Evolutionary conservation across 2,329 filamentous ascomycete genomes (phyloP).

Genomic region (Calonectria ilicicola): DNA sequence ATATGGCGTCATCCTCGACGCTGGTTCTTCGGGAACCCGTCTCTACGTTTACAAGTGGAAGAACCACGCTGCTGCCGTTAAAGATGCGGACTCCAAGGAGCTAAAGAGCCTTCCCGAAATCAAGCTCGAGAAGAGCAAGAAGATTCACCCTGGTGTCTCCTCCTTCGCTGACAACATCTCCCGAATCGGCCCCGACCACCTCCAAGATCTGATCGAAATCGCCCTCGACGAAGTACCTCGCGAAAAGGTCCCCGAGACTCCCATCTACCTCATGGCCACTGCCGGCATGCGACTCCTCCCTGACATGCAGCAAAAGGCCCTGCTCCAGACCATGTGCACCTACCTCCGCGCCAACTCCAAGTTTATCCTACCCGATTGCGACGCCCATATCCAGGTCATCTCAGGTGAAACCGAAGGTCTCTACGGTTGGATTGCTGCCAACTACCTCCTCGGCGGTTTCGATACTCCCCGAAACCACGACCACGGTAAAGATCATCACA

Average conservation of each 20-base stretch:
- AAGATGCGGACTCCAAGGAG: conserved; percentile 56
- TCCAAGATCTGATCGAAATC: conserved; percentile 83
- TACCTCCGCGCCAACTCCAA: conserved; percentile 82
- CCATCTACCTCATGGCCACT: conserved; percentile 94
- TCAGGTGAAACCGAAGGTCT: conserved; percentile 94
- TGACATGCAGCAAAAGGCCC: conserved; percentile 75
- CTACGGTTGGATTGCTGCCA: conserved; percentile 97
- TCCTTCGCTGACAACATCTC: conserved; percentile 84
- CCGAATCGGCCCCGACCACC: conserved; percentile 83
- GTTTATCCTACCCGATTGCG: conserved; percentile 92
- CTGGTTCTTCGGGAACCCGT: conserved; percentile 96
- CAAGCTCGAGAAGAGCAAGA: conserved; percentile 89
- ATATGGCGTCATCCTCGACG: conserved; percentile 97
- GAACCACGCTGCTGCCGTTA: conserved; percentile 74
- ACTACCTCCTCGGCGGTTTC: conserved; percentile 94
- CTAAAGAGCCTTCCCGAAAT: conserved; percentile 81
- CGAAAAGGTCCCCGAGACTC: conserved; percentile 83
- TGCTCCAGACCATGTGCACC: conserved; percentile 83
- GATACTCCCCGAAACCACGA: conserved; percentile 79
- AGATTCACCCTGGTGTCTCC: conserved; percentile 93
- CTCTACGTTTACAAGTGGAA: conserved; percentile 96
- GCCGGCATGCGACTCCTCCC: conserved; percentile 93
- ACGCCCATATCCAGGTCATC: conserved; percentile 91
- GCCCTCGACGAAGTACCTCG: conserved; percentile 82
- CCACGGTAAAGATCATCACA: conserved; percentile 90